Conservation (phyloP, 192 early-diverging fungal genomes). For the Gigaspora rosea region DNA sequence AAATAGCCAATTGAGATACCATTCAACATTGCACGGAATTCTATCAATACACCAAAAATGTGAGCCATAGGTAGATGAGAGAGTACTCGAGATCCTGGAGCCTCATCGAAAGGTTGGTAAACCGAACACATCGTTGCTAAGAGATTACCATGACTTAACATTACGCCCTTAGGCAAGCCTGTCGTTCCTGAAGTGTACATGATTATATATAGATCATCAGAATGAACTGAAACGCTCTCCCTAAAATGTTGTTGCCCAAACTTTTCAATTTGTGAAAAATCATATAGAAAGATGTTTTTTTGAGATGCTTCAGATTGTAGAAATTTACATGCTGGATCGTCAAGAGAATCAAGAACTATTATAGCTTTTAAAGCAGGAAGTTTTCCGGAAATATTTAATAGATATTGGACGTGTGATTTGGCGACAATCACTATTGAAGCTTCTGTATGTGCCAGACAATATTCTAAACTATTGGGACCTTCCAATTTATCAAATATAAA, state of each 20-base stretch:
- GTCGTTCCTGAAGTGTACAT: conserved; percentile 82
- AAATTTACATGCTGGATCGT: conserved; percentile 31
- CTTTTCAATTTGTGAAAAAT: conserved; percentile 67
- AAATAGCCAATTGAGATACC: conserved; percentile 76
- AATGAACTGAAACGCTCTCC: conserved; percentile 51
- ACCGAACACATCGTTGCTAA: conserved; percentile 48
- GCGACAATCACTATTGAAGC: conserved; percentile 68
- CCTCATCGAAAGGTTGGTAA: background rate
- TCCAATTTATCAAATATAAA: too few relatives aligned
- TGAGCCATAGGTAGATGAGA: conserved; percentile 56
- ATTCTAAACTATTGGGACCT: conserved; percentile 71
- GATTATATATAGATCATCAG: conserved; percentile 77
- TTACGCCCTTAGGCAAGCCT: conserved; percentile 52
- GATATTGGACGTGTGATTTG: conserved; percentile 58
- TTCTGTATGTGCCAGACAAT: conserved; percentile 82
- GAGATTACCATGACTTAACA: conserved; percentile 85
- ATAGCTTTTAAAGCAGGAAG: conserved; percentile 53
- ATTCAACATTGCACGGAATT: conserved; percentile 55
- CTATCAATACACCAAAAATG: conserved; percentile 77
- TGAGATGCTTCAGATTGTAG: conserved; percentile 42
- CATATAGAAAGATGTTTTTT: conserved; percentile 39
- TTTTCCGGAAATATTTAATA: conserved; percentile 48
- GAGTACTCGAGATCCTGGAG: background rate
- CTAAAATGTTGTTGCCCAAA: conserved; percentile 53
- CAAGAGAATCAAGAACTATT: conserved; percentile 59